phyloP scores from a whole-genome alignment of 208 protist genomes.

The Acanthamoeba comandoni region DNA sequence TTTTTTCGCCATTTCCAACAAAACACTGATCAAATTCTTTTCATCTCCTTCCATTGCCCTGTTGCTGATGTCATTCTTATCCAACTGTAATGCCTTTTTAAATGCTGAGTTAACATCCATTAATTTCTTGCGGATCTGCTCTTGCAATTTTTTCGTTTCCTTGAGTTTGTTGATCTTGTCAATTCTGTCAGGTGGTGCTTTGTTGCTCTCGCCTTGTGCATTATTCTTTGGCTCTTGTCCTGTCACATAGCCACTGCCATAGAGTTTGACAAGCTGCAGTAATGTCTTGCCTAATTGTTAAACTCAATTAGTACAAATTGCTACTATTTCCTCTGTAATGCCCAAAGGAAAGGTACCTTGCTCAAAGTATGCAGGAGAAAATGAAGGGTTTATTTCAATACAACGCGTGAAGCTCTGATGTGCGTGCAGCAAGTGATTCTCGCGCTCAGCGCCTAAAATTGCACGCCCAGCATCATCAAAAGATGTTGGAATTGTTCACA shows the following conservation, averaged over 20 bases:
- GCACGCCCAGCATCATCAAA: neutral
- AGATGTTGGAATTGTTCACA: neutral
- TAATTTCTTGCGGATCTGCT: slow-evolving; percentile 54
- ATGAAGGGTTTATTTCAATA: slow-evolving; percentile 15
- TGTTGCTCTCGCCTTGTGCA: neutral
- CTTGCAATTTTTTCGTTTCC: slow-evolving; percentile 21
- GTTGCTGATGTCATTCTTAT: neutral
- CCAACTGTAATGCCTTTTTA: slow-evolving; percentile 27
- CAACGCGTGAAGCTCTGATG: slow-evolving; percentile 34
- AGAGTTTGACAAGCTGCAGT: slow-evolving; percentile 25
- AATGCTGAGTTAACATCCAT: slow-evolving; percentile 38
- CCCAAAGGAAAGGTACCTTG: neutral
- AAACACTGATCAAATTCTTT: too few relatives aligned
- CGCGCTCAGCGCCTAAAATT: neutral
- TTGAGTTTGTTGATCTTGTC: slow-evolving; percentile 53
- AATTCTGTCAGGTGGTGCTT: slow-evolving; percentile 15
- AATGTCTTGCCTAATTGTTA: slow-evolving; percentile 13
- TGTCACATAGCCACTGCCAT: neutral
- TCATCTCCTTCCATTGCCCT: neutral
- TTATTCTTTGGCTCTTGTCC: neutral
- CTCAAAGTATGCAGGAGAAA: slow-evolving; percentile 55
- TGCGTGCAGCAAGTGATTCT: neutral
- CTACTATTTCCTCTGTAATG: neutral
- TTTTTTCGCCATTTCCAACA: neutral
- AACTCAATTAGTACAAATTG: neutral